A percentile compares a stretch with the other conserved stretches of the same genome.
phyloP scores from a whole-genome alignment of 768 basidiomycete species.

The Hericium alpestre region DNA sequence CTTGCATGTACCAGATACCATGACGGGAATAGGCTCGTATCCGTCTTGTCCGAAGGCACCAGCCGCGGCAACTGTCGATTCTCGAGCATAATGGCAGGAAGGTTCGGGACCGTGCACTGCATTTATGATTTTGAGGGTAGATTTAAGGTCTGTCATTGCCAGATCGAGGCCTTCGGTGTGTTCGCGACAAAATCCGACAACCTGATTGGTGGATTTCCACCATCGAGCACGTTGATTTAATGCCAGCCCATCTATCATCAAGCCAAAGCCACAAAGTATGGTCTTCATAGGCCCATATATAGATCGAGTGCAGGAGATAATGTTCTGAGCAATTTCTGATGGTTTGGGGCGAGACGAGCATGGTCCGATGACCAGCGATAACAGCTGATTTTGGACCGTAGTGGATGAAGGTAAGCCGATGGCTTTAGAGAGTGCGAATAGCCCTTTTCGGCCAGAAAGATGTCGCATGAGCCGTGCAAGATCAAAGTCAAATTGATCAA shows the following conservation, averaged over 20 bases:
- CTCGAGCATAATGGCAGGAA: background rate
- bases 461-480: background rate
- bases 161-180: background rate
- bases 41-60: background rate
- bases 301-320: background rate
- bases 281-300: background rate
- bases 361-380: background rate
- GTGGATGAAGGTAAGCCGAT: background rate
- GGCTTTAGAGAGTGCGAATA: background rate
- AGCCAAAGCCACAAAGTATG: background rate
- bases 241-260: background rate
- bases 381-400: background rate
- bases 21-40: background rate
- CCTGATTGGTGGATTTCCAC: background rate
- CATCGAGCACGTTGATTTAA: background rate
- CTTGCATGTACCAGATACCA: background rate
- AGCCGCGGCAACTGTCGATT: background rate
- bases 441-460: background rate
- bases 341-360: background rate
- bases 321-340: background rate
- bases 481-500: background rate
- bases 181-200: background rate
- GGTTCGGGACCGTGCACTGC: background rate
- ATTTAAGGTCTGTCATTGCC: background rate
- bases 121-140: background rate